Percentiles rank a stretch among this genome's conserved stretches.
Evolutionary conservation across 805 yeast species (phyloP).

Genomic region (Ogataea trehaloabstinens): DNA sequence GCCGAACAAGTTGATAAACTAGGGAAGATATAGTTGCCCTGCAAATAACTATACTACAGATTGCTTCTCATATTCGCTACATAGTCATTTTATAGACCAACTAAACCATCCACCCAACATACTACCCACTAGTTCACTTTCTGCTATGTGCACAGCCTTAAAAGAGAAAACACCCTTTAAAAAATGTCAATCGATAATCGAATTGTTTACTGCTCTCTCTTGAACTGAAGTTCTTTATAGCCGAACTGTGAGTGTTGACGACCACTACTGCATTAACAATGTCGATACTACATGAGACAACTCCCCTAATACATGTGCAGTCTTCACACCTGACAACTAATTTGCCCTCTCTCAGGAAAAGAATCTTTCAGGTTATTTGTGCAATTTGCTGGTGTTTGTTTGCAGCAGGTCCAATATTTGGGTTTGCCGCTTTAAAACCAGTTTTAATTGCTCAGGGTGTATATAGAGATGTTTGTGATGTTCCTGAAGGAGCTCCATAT

Average conservation of each 20-base stretch:
- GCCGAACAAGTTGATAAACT: slow-evolving; percentile 28
- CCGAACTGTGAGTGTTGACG: too few species aligned
- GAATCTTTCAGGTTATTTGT: slow-evolving; percentile 59
- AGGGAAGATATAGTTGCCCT: slow-evolving; percentile 31
- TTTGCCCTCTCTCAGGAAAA: slow-evolving; percentile 26
- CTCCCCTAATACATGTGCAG: slow-evolving; percentile 21
- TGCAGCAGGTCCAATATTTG: slow-evolving; percentile 93
- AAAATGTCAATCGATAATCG: too few species aligned
- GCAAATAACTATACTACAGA: too few species aligned
- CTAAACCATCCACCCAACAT: too few species aligned
- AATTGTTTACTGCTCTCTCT: too few species aligned
- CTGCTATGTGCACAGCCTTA: too few species aligned
- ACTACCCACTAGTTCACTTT: too few species aligned
- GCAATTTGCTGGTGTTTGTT: slow-evolving; percentile 84
- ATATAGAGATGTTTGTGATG: slow-evolving; percentile 59
- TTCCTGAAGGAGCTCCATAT: slow-evolving; percentile 5
- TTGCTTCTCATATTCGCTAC: too few species aligned
- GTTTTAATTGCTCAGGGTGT: slow-evolving; percentile 75
- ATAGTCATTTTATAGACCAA: too few species aligned
- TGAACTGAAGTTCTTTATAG: too few species aligned
- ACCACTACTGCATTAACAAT: too few species aligned
- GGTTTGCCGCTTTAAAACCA: slow-evolving; percentile 93
- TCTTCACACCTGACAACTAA: slow-evolving; percentile 3
- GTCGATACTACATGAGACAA: slow-evolving; percentile 22
- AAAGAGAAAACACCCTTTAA: too few species aligned